These are phyloP conservation scores for Penicillium occitanis DNA, from an alignment of 2,329 filamentous ascomycete species.

Conservation along the genomic window DNA sequence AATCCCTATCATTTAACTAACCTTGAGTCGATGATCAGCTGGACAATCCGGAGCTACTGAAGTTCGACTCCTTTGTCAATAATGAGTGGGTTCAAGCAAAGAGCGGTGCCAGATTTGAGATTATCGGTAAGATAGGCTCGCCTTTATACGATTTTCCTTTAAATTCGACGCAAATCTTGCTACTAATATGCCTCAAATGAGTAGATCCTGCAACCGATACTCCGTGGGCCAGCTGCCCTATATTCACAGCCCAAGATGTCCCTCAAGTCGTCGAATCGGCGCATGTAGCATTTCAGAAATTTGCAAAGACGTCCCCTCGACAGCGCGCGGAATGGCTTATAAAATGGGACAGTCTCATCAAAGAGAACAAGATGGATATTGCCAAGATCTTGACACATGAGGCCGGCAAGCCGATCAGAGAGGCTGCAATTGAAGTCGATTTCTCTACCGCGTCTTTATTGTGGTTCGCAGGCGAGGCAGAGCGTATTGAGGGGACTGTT, in stretches of 20 bases:
- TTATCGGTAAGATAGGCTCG: constrained; percentile 41
- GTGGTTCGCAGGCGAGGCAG: constrained; percentile 80
- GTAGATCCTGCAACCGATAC: constrained; percentile 23
- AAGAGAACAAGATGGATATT: constrained; percentile 76
- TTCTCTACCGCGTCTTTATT: constrained; percentile 76
- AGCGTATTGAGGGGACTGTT: constrained; percentile 70
- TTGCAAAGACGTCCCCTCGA: constrained; percentile 70
- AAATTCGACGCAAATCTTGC: background rate
- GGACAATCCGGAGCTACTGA: constrained; percentile 49
- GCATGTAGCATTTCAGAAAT: constrained; percentile 50
- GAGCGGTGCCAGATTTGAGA: constrained; percentile 52
- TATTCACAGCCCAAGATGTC: constrained; percentile 21
- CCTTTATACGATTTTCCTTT: background rate
- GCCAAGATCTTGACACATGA: constrained; percentile 84
- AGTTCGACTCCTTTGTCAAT: constrained; percentile 53
- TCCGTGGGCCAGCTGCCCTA: constrained; percentile 22
- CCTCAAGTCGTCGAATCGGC: constrained; percentile 21
- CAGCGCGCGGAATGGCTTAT: constrained; percentile 72
- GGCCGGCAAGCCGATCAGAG: constrained; percentile 80
- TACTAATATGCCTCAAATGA: background rate
- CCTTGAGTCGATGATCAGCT: constrained; percentile 33
- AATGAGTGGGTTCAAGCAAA: constrained; percentile 50
- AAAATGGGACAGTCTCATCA: constrained; percentile 78
- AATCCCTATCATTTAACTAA: background rate
- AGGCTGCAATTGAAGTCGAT: constrained; percentile 69